phyloP scores from a whole-genome alignment of 2,329 filamentous ascomycete species.

The Beauveria asiatica region DNA sequence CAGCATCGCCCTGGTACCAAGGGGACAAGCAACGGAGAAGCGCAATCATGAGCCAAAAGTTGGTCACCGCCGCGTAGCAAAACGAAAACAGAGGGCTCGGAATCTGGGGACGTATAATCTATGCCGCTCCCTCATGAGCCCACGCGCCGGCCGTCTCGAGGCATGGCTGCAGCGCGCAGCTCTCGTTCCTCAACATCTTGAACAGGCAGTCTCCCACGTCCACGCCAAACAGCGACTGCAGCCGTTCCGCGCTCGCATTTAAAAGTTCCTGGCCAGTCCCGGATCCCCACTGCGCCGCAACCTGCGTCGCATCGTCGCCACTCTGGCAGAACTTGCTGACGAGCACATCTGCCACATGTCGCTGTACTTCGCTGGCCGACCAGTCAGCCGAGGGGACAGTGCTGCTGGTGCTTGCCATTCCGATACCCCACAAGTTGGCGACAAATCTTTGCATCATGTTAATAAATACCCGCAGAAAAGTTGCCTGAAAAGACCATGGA shows the following conservation, averaged over 20 bases:
- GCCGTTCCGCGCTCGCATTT: neutral
- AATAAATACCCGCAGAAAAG: neutral
- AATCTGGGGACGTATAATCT: neutral
- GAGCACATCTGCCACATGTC: neutral
- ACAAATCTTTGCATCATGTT: neutral
- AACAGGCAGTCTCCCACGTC: neutral
- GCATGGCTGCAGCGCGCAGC: neutral
- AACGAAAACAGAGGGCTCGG: neutral
- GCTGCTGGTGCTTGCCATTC: neutral
- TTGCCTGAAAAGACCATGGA: neutral
- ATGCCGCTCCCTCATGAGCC: neutral
- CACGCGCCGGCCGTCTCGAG: neutral
- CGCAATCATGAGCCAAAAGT: neutral
- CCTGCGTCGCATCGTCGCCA: neutral
- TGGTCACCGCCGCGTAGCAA: neutral
- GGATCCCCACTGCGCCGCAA: neutral
- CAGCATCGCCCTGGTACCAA: neutral
- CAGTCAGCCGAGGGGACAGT: neutral
- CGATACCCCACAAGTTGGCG: neutral
- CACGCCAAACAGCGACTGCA: neutral
- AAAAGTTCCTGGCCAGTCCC: neutral
- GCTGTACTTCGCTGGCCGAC: neutral
- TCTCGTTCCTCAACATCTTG: neutral
- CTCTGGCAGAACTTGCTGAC: neutral
- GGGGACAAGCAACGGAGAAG: neutral